Percentiles rank a stretch among this genome's conserved stretches.
Evolutionary conservation across 768 basidiomycete genomes (phyloP).

Genomic region (Obba rivulosa): DNA sequence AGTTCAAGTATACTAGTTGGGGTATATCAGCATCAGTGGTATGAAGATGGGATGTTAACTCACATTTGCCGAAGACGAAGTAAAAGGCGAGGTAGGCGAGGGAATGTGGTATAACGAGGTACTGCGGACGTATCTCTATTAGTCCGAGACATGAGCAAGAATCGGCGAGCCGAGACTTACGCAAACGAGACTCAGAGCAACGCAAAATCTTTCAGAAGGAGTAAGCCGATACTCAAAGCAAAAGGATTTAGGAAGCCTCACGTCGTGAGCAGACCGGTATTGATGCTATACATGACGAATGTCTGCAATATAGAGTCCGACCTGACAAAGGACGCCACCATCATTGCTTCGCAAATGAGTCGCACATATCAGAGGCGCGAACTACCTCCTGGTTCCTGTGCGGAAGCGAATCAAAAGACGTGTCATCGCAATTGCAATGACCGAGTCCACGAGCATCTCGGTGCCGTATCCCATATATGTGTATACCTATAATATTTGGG

Average conservation of each 20-base stretch:
- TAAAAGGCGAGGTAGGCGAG: conserved; percentile 2
- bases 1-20: conserved; percentile 1
- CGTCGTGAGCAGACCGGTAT: conserved; percentile 7
- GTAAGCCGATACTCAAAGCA: too few species aligned
- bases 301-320: conserved; percentile 8
- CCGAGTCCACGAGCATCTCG: too few species aligned
- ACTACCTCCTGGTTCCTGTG: background rate
- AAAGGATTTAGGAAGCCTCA: background rate
- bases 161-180: background rate
- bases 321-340: background rate
- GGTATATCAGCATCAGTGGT: conserved; percentile 5
- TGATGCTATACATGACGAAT: conserved; percentile 8
- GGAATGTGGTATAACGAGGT: background rate
- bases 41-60: background rate
- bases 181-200: background rate
- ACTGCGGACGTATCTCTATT: background rate
- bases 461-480: too few species aligned
- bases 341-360: too few species aligned
- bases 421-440: too few species aligned
- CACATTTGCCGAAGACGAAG: conserved; percentile 1
- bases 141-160: background rate
- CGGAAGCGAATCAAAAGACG: background rate
- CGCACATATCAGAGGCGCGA: too few species aligned
- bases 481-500: too few species aligned
- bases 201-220: background rate